Conservation (phyloP, 345 rosid species). For the Hibiscus tridactylites region DNA sequence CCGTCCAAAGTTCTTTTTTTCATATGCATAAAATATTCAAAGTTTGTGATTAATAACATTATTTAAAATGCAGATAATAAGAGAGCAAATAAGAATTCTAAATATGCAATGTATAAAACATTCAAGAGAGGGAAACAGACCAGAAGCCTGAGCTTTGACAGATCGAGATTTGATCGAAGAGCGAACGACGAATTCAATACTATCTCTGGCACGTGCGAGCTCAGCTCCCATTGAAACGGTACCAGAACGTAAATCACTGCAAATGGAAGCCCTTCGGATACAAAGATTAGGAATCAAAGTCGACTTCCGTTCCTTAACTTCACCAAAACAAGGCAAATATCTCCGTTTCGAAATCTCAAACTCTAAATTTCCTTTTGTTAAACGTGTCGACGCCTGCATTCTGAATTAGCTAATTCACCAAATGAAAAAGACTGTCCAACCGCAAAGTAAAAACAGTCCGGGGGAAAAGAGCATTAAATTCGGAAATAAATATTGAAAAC, state of each 20-base stretch:
- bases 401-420: constrained; percentile 14
- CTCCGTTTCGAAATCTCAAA: constrained; percentile 31
- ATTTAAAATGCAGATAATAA: neutral
- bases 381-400: constrained; percentile 56
- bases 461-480: neutral
- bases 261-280: constrained; percentile 21
- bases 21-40: neutral
- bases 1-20: neutral
- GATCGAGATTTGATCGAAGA: constrained; percentile 51
- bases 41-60: neutral
- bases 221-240: constrained; percentile 50
- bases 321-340: constrained; percentile 15
- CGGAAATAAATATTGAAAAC: neutral
- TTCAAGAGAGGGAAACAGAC: constrained; percentile 29
- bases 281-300: constrained; percentile 18
- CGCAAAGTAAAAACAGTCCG: constrained; percentile 15
- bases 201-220: constrained; percentile 42
- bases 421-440: constrained; percentile 5
- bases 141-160: constrained; percentile 57
- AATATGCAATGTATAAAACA: neutral
- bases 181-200: constrained; percentile 27
- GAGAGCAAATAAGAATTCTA: neutral
- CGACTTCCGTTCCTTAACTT: constrained; percentile 15
- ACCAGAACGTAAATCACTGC: constrained; percentile 30
- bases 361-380: constrained; percentile 34